phyloP scores from a whole-genome alignment of 371 early-diverging fungal species.

The Mortierella sp. region DNA sequence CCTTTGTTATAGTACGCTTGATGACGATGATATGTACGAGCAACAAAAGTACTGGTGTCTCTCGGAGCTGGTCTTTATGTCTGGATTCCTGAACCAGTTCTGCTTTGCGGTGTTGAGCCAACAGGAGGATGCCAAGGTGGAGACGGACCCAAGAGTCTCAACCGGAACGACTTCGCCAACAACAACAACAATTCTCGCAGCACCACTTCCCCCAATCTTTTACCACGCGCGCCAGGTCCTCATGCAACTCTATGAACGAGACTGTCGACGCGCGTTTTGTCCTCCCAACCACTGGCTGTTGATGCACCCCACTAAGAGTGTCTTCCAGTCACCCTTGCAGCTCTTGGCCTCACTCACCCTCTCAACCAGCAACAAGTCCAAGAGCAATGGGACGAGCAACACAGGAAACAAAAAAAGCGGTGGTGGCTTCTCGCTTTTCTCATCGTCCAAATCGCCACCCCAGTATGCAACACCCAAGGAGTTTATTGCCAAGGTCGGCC shows the following conservation, averaged over 20 bases:
- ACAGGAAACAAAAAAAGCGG: conserved; percentile 15
- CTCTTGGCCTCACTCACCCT: conserved; percentile 48
- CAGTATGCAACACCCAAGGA: conserved; percentile 57
- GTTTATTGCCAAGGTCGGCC: conserved; percentile 42
- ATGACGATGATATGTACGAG: conserved; percentile 87
- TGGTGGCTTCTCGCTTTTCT: conserved; percentile 31
- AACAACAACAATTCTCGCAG: background rate
- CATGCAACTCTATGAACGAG: conserved; percentile 83
- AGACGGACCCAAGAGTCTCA: background rate
- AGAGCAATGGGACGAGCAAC: background rate
- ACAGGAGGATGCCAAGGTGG: conserved; percentile 31
- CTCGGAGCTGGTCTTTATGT: conserved; percentile 66
- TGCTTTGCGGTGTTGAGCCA: conserved; percentile 72
- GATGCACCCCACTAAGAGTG: conserved; percentile 58
- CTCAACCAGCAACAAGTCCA: conserved; percentile 45
- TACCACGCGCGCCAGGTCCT: conserved; percentile 75
- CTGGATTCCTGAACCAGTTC: conserved; percentile 74
- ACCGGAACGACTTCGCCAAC: background rate
- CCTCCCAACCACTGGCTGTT: conserved; percentile 82
- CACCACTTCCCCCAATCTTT: conserved; percentile 60
- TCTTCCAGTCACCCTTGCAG: conserved; percentile 44
- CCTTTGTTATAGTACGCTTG: conserved; percentile 67
- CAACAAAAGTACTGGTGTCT: conserved; percentile 70
- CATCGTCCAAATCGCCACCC: conserved; percentile 45
- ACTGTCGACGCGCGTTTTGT: conserved; percentile 80